Evolutionary conservation across 306 rosid genomes (phyloP).

Genomic region (Psophocarpus tetragonolobus): DNA sequence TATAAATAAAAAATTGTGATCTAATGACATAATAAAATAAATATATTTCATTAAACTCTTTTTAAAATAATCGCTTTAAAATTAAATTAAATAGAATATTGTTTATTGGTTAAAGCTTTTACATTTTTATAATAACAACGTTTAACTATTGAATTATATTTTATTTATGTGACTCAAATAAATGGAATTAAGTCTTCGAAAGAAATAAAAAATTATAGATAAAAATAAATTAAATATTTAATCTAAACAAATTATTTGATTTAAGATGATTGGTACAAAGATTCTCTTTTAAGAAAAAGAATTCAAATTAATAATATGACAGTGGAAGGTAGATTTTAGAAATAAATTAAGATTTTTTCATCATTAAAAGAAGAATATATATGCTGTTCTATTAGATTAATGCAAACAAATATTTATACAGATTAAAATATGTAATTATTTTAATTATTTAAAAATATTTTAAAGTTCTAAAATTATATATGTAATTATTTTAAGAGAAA

Average conservation of each 20-base stretch:
- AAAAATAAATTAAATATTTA: neutral
- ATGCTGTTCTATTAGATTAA: neutral
- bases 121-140: too few species aligned
- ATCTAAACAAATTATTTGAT: neutral
- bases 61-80: too few species aligned
- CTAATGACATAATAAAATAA: too few species aligned
- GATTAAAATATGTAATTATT: neutral
- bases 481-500: neutral
- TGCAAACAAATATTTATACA: neutral
- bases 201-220: neutral
- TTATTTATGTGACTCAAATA: too few species aligned
- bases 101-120: too few species aligned
- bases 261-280: neutral
- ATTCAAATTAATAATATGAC: neutral
- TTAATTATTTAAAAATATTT: too few species aligned
- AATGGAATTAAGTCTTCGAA: neutral
- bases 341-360: neutral
- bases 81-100: too few species aligned
- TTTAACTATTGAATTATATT: too few species aligned
- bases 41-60: too few species aligned
- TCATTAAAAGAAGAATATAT: neutral
- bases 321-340: neutral
- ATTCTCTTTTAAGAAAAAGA: neutral
- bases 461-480: neutral
- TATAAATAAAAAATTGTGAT: too few species aligned